phyloP scores from a whole-genome alignment of 441 rosid species.

The Euphorbia celastroides region DNA sequence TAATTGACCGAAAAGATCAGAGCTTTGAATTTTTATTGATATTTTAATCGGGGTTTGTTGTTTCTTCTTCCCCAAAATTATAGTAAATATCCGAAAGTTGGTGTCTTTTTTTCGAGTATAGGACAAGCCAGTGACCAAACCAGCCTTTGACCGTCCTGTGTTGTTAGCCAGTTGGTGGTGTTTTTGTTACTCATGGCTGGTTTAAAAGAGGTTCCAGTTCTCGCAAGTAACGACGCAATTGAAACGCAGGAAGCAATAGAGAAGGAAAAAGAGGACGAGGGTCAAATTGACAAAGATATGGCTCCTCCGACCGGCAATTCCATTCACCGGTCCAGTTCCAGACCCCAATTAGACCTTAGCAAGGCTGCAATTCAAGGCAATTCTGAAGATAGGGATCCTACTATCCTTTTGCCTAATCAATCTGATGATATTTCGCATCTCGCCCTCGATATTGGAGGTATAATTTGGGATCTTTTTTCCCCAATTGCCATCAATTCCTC shows the following conservation, averaged over 20 bases:
- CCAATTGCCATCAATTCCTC: too few relatives aligned
- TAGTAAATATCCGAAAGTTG: not conserved
- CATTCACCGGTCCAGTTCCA: constrained; percentile 83
- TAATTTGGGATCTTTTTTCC: too few relatives aligned
- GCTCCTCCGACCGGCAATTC: constrained; percentile 50
- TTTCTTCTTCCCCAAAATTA: not conserved
- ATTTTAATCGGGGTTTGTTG: not conserved
- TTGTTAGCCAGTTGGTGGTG: constrained; percentile 26
- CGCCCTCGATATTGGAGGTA: constrained; percentile 98
- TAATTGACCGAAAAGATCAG: not conserved
- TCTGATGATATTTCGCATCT: constrained; percentile 97
- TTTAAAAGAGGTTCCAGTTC: constrained; percentile 44
- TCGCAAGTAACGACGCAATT: constrained; percentile 32
- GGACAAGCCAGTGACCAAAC: constrained; percentile 30
- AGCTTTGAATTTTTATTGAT: not conserved
- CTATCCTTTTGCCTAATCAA: constrained; percentile 92
- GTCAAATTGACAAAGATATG: constrained; percentile 63
- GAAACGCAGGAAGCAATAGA: constrained; percentile 16
- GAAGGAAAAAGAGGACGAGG: constrained; percentile 32
- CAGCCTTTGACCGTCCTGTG: constrained; percentile 18
- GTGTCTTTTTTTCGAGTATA: not conserved
- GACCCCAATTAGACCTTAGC: constrained; percentile 96
- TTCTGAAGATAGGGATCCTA: constrained; percentile 85
- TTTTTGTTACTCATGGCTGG: constrained; percentile 39
- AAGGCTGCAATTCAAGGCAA: constrained; percentile 96